Percentiles rank a stretch among this genome's conserved stretches.
Evolutionary conservation across 768 basidiomycete genomes (phyloP).

Genomic region (Pisolithus orientalis): DNA sequence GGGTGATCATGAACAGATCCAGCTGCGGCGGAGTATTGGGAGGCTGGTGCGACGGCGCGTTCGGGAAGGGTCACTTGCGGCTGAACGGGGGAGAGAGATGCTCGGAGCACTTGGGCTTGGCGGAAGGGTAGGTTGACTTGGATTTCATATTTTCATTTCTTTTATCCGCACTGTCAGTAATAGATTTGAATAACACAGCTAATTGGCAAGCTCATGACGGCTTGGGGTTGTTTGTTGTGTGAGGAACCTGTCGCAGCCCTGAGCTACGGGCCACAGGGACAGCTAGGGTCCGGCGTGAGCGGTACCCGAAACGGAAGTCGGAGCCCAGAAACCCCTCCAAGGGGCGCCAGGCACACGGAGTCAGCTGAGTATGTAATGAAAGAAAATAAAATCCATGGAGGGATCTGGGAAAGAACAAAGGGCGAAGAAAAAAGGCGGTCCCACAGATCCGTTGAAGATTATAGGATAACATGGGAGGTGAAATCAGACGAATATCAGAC

Average conservation of each 20-base stretch:
- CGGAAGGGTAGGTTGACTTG: neutral
- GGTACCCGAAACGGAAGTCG: neutral
- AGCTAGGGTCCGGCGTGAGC: neutral
- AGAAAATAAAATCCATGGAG: constrained; percentile 14
- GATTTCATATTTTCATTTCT: neutral
- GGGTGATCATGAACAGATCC: constrained; percentile 40
- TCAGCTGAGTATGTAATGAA: too few species aligned
- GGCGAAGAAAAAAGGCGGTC: neutral
- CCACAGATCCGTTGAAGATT: neutral
- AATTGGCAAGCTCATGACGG: neutral
- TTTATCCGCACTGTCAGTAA: neutral
- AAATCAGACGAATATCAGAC: neutral
- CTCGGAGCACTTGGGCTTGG: constrained; percentile 13
- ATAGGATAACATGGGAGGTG: neutral
- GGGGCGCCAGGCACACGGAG: neutral
- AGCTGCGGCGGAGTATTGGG: constrained; percentile 38
- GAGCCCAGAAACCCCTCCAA: neutral
- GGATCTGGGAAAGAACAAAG: neutral
- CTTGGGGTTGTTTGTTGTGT: neutral
- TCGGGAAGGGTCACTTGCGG: constrained; percentile 20
- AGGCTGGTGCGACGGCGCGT: constrained; percentile 24
- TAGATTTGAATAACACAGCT: neutral
- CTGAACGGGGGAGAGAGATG: constrained; percentile 12
- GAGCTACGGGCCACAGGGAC: too few species aligned
- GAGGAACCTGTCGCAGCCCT: neutral